phyloP scores from a whole-genome alignment of 192 early-diverging fungal genomes.

The Bifiguratus adelaidae region DNA sequence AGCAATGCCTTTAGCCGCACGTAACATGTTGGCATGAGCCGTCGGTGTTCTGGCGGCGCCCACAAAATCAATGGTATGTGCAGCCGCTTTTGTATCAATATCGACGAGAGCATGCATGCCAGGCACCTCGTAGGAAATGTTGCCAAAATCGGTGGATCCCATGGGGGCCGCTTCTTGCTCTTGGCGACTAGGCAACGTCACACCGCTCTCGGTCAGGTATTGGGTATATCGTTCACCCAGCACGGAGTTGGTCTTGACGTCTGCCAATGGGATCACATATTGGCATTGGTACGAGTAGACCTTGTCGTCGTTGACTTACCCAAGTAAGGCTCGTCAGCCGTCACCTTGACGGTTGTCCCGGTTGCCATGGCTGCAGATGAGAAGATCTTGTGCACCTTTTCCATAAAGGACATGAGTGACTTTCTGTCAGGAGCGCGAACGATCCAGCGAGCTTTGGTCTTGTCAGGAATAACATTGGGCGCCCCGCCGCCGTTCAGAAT shows the following conservation, averaged over 20 bases:
- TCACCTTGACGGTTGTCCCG: conserved; percentile 51
- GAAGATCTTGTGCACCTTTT: conserved; percentile 42
- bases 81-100: conserved; percentile 29
- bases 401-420: conserved; percentile 18
- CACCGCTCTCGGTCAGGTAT: conserved; percentile 25
- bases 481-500: conserved; percentile 65
- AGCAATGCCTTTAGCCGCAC: conserved; percentile 39
- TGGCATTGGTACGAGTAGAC: too few species aligned
- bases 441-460: neutral
- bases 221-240: conserved; percentile 19
- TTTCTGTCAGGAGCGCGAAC: neutral
- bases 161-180: conserved; percentile 10
- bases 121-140: conserved; percentile 53
- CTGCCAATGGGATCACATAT: too few species aligned
- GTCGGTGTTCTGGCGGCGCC: conserved; percentile 34
- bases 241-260: conserved; percentile 31
- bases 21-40: conserved; percentile 41
- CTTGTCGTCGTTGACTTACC: too few species aligned
- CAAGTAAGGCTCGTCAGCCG: too few species aligned
- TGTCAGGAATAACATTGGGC: conserved; percentile 6
- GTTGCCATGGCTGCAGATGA: conserved; percentile 55
- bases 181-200: conserved; percentile 7
- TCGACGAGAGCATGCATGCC: conserved; percentile 20
- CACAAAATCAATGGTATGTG: conserved; percentile 53
- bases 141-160: conserved; percentile 59